These are phyloP conservation scores for Coemansia sp. DNA, from an alignment of 192 early-diverging fungal genomes.

Conservation along the genomic window DNA sequence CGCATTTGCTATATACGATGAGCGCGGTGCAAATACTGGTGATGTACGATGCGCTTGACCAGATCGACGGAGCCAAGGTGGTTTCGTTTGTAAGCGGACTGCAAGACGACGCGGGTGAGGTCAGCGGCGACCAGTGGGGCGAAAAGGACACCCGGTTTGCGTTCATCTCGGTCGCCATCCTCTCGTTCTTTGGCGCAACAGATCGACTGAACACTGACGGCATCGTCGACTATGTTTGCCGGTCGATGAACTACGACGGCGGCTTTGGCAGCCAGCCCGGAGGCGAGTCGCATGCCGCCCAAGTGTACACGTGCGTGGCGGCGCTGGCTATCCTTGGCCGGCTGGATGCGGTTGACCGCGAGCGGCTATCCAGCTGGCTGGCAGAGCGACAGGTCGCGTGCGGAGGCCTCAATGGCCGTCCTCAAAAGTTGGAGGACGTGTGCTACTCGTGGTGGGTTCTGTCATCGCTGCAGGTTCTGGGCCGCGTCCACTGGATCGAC, in stretches of 20 bases:
- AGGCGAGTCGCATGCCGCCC: slow-evolving; percentile 88
- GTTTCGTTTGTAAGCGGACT: slow-evolving; percentile 64
- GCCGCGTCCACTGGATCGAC: slow-evolving; percentile 83
- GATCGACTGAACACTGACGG: slow-evolving; percentile 66
- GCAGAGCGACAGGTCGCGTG: slow-evolving; percentile 87
- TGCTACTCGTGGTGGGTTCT: slow-evolving; percentile 99
- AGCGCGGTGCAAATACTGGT: slow-evolving; percentile 86
- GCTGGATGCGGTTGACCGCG: slow-evolving; percentile 76
- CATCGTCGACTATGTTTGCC: slow-evolving; percentile 68
- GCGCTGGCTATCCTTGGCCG: slow-evolving; percentile 78
- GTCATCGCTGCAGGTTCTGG: slow-evolving; percentile 80
- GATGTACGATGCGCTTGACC: slow-evolving; percentile 77
- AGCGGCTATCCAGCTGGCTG: slow-evolving; percentile 89
- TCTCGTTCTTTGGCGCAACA: slow-evolving; percentile 73
- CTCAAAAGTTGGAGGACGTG: slow-evolving; percentile 95
- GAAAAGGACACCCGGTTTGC: slow-evolving; percentile 94
- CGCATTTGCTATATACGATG: slow-evolving; percentile 89
- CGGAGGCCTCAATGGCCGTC: slow-evolving; percentile 94
- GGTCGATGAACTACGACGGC: slow-evolving; percentile 94
- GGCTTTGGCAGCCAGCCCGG: slow-evolving; percentile 89
- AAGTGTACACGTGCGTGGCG: slow-evolving; percentile 91
- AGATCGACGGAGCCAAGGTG: slow-evolving; percentile 64
- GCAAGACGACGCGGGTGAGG: slow-evolving; percentile 74
- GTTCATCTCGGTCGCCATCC: slow-evolving; percentile 76
- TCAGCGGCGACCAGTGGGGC: slow-evolving; percentile 89